phyloP scores from a whole-genome alignment of 192 early-diverging fungal genomes.

The Coemansia asiatica region DNA sequence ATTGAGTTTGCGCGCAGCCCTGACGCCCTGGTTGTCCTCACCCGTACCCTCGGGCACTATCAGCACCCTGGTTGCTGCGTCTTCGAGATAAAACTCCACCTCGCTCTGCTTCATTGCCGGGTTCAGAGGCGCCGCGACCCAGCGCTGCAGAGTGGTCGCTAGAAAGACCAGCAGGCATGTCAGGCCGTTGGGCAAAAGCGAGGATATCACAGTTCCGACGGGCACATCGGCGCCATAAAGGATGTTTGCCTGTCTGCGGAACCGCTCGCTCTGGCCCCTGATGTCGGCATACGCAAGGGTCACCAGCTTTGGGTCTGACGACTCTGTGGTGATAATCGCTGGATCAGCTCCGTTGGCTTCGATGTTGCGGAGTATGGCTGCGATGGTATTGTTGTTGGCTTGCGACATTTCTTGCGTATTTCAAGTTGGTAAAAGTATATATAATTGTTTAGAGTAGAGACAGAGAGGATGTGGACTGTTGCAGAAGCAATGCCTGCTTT shows the following conservation, averaged over 20 bases:
- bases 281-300: constrained; percentile 50
- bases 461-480: neutral
- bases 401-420: constrained; percentile 1
- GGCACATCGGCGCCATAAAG: constrained; percentile 37
- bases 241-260: constrained; percentile 25
- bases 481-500: too few species aligned
- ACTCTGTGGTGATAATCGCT: constrained; percentile 47
- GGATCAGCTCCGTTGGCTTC: constrained; percentile 17
- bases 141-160: constrained; percentile 60
- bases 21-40: constrained; percentile 57
- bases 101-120: constrained; percentile 67
- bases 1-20: constrained; percentile 55
- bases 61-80: constrained; percentile 62
- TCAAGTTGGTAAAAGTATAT: constrained; percentile 1
- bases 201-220: constrained; percentile 53
- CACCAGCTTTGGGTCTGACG: constrained; percentile 29
- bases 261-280: constrained; percentile 42
- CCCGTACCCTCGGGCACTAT: constrained; percentile 62
- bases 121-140: constrained; percentile 73
- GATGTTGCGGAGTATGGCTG: constrained; percentile 37
- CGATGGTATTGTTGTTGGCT: constrained; percentile 33
- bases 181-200: constrained; percentile 67
- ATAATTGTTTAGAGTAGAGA: neutral
- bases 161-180: constrained; percentile 69
- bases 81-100: constrained; percentile 73